phyloP scores from a whole-genome alignment of 2,329 filamentous ascomycete species.

The Podosphaera xanthii region DNA sequence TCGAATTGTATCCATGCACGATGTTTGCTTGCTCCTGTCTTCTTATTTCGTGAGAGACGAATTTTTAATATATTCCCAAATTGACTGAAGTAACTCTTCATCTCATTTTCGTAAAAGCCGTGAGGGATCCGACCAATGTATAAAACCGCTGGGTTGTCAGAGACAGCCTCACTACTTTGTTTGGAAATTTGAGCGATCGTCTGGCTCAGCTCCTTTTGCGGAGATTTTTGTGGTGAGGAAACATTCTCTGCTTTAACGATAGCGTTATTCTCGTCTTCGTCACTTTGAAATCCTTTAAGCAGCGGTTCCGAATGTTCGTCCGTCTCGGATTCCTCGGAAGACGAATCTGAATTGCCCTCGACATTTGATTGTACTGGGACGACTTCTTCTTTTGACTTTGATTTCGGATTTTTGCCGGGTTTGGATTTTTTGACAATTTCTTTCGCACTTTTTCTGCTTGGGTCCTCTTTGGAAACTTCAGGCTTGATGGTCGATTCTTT shows the following conservation, averaged over 20 bases:
- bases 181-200: conserved; percentile 27
- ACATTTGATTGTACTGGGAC: not conserved
- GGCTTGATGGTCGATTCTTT: conserved; percentile 3
- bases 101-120: conserved; percentile 93
- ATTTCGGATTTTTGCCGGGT: conserved; percentile 5
- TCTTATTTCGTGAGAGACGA: conserved; percentile 74
- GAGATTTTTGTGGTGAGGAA: conserved; percentile 21
- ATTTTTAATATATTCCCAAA: conserved; percentile 64
- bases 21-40: conserved; percentile 78
- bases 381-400: conserved; percentile 4
- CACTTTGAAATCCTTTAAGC: conserved; percentile 31
- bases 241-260: conserved; percentile 21
- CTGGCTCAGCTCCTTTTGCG: conserved; percentile 18
- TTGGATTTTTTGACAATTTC: not conserved
- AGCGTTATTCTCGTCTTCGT: conserved; percentile 23
- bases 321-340: conserved; percentile 14
- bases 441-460: not conserved
- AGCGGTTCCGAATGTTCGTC: conserved; percentile 30
- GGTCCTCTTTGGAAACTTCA: conserved; percentile 4
- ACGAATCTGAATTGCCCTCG: conserved; percentile 1
- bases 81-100: conserved; percentile 81
- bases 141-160: conserved; percentile 49
- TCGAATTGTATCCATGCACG: conserved; percentile 85
- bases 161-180: conserved; percentile 20
- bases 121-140: conserved; percentile 83